phyloP scores from a whole-genome alignment of 176 grass and related monocot genomes.

The Eleusine indica region DNA sequence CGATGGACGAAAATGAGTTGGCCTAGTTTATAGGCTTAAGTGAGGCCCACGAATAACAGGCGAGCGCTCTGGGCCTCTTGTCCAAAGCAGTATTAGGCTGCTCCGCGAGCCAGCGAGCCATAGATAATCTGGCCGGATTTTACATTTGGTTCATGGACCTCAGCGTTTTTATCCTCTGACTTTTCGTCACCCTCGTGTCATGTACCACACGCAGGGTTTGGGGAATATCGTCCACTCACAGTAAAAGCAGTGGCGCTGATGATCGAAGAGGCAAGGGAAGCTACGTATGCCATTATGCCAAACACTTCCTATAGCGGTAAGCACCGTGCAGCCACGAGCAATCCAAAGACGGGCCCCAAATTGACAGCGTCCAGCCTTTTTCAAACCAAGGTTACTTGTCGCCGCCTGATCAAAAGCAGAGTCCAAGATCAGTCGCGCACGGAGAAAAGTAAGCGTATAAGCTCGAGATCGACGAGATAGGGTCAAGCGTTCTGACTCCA shows the following conservation, averaged over 20 bases:
- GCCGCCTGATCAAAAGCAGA: neutral
- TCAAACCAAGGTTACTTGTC: neutral
- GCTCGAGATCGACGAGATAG: neutral
- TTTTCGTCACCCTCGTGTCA: neutral
- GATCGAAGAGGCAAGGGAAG: neutral
- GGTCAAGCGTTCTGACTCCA: constrained; percentile 26
- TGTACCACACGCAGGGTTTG: neutral
- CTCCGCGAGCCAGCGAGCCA: neutral
- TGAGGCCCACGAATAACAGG: no score
- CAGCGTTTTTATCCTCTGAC: no score
- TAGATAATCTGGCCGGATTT: neutral
- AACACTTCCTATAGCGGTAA: neutral
- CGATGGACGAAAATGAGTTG: no score
- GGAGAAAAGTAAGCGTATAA: no score
- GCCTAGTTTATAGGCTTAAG: no score
- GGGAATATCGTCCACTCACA: neutral
- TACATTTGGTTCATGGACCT: neutral
- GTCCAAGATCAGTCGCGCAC: neutral
- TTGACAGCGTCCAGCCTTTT: neutral
- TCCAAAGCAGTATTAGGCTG: neutral
- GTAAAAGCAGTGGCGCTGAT: neutral
- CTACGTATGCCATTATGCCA: neutral
- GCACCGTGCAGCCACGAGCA: neutral
- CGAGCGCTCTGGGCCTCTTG: neutral
- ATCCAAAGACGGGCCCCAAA: neutral